Evolutionary conservation across 2,329 filamentous ascomycete species (phyloP).

Genomic region (Zasmidium citrigriseum): DNA sequence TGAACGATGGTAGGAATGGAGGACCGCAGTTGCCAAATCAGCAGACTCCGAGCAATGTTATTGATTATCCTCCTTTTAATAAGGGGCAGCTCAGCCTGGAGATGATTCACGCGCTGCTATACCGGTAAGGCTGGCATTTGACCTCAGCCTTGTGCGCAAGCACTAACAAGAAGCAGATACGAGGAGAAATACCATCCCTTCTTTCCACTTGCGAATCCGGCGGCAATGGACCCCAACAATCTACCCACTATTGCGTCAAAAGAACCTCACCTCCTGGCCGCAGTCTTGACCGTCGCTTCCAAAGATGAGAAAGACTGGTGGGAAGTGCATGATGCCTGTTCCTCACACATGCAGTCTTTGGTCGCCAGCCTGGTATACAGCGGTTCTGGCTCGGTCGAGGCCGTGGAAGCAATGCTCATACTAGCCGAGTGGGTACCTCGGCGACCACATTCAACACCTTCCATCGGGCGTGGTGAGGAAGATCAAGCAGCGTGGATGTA

Average conservation of each 20-base stretch:
- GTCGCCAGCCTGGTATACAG: constrained; percentile 34
- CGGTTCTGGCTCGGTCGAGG: constrained; percentile 34
- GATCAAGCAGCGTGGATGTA: constrained; percentile 38
- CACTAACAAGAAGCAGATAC: constrained; percentile 19
- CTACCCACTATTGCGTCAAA: constrained; percentile 29
- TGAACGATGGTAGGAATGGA: constrained; percentile 12
- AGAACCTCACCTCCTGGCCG: constrained; percentile 35
- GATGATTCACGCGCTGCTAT: constrained; percentile 31
- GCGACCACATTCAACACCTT: constrained; percentile 28
- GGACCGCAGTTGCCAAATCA: constrained; percentile 9
- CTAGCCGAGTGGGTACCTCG: constrained; percentile 37
- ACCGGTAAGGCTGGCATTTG: constrained; percentile 15
- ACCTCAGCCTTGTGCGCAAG: too few species aligned
- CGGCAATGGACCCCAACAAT: constrained; percentile 31
- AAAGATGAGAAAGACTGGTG: constrained; percentile 37
- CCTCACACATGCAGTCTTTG: constrained; percentile 35
- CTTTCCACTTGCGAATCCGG: constrained; percentile 35
- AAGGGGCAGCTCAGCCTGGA: constrained; percentile 31
- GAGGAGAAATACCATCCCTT: constrained; percentile 36
- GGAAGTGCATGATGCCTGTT: constrained; percentile 35
- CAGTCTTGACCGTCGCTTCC: constrained; percentile 36
- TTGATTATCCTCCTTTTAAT: constrained; percentile 32
- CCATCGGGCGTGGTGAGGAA: constrained; percentile 35
- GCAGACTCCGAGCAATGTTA: constrained; percentile 17
- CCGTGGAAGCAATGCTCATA: constrained; percentile 37